phyloP scores from a whole-genome alignment of 257 asterid species.

The Ilex aquifolium region DNA sequence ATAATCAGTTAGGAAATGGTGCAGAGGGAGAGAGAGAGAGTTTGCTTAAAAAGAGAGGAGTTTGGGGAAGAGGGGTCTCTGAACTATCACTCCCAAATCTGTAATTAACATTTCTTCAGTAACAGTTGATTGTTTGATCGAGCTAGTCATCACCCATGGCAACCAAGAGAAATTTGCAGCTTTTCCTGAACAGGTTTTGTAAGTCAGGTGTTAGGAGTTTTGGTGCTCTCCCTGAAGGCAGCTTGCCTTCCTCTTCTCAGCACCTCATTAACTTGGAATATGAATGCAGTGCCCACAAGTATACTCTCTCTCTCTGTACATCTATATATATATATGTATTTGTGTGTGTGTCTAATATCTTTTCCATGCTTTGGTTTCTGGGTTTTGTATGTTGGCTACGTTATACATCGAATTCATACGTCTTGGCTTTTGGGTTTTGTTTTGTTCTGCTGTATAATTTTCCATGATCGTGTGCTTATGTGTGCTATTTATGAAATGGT shows the following conservation, averaged over 20 bases:
- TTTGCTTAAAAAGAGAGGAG: too few relatives aligned
- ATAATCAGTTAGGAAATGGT: too few relatives aligned
- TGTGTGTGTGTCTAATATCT: not conserved
- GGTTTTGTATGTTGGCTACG: not conserved
- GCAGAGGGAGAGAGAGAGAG: too few relatives aligned
- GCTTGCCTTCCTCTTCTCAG: conserved; percentile 38
- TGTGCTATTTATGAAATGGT: too few relatives aligned
- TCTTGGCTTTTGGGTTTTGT: conserved; percentile 5
- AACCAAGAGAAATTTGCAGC: conserved; percentile 34
- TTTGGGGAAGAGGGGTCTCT: conserved; percentile 49
- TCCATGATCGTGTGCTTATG: too few relatives aligned
- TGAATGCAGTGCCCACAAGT: conserved; percentile 88
- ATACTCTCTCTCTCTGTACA: conserved; percentile 3
- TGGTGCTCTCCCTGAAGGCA: conserved; percentile 47
- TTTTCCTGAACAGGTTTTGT: conserved; percentile 33
- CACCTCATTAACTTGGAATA: conserved; percentile 67
- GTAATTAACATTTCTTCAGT: too few relatives aligned
- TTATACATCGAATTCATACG: conserved; percentile 2
- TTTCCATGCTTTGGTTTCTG: not conserved
- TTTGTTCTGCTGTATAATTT: not conserved
- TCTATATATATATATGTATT: not conserved
- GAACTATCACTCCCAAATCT: conserved; percentile 43
- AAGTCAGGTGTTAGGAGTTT: conserved; percentile 35
- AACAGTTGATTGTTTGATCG: too few relatives aligned
- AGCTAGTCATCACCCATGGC: conserved; percentile 26